Conservation (phyloP, 1,284 basidiomycete genomes). For the Fistulinella cinereoalba region DNA sequence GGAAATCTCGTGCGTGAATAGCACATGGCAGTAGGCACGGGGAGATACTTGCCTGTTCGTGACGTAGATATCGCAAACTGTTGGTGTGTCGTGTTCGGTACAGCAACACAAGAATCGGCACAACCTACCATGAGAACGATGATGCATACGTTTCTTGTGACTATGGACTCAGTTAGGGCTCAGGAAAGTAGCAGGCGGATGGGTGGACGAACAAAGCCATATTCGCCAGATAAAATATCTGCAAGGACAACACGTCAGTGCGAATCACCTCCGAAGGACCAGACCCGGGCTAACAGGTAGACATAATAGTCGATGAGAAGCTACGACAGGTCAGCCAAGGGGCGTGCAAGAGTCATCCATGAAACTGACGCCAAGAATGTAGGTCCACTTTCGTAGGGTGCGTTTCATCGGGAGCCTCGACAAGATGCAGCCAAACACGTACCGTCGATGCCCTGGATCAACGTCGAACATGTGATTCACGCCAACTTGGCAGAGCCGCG, state of each 20-base stretch:
- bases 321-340: conserved; percentile 14
- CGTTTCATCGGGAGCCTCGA: background rate
- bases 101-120: background rate
- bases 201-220: conserved; percentile 27
- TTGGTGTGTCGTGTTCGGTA: conserved; percentile 1
- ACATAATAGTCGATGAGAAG: conserved; percentile 31
- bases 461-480: background rate
- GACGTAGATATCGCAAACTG: conserved; percentile 20
- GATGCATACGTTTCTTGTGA: conserved; percentile 18
- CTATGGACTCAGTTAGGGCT: conserved; percentile 6
- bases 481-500: too few relatives aligned
- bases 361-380: conserved; percentile 21
- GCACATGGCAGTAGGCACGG: background rate
- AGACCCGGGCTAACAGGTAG: conserved; percentile 21
- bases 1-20: background rate
- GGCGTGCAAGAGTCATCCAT: background rate
- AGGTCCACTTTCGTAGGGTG: conserved; percentile 15
- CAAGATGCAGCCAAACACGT: conserved; percentile 5
- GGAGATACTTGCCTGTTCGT: conserved; percentile 19
- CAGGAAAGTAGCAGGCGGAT: background rate
- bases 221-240: conserved; percentile 34
- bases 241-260: background rate
- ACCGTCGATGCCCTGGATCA: conserved; percentile 19
- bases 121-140: conserved; percentile 23
- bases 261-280: too few relatives aligned